Evolutionary conservation across 208 protist genomes (phyloP).

Genomic region (Leishmania arabica): DNA sequence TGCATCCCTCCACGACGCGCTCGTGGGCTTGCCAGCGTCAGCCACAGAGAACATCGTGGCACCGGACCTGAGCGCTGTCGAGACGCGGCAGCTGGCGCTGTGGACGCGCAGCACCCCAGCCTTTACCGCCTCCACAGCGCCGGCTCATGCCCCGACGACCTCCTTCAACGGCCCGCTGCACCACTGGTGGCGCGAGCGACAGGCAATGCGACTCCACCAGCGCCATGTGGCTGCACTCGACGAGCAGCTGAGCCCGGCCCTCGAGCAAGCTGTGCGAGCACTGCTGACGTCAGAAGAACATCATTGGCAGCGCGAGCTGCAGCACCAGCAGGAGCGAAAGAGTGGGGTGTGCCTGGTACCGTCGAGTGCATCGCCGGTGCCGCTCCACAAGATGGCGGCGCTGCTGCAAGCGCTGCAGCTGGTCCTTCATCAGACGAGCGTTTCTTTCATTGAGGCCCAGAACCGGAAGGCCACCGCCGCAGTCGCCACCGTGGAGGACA

Average conservation of each 20-base stretch:
- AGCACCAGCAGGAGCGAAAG: constrained; percentile 23
- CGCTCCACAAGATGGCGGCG: constrained; percentile 41
- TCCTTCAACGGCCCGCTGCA: constrained; percentile 40
- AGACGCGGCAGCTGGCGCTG: constrained; percentile 16
- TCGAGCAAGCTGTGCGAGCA: constrained; percentile 48
- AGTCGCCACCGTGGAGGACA: not conserved
- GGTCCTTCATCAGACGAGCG: constrained; percentile 42
- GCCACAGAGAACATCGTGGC: constrained; percentile 4
- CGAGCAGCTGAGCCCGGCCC: constrained; percentile 25
- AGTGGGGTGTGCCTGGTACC: constrained; percentile 7
- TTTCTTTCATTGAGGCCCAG: constrained; percentile 37
- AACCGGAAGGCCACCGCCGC: not conserved
- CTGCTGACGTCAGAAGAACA: constrained; percentile 60
- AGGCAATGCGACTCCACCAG: constrained; percentile 36
- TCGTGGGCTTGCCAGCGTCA: not conserved
- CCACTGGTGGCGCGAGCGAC: constrained; percentile 56
- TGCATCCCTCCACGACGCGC: not conserved
- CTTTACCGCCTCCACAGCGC: not conserved
- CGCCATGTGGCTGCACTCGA: constrained; percentile 35
- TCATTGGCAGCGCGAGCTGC: constrained; percentile 37
- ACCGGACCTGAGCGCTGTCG: constrained; percentile 7
- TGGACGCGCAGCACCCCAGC: constrained; percentile 17
- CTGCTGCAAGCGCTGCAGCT: constrained; percentile 49
- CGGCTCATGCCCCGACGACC: not conserved
- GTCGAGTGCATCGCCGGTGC: constrained; percentile 30